Percentiles rank a stretch among this genome's conserved stretches.
These are phyloP conservation scores for Fragilaria crotonensis DNA, from an alignment of 108 stramenopile species.

Conservation along the genomic window DNA sequence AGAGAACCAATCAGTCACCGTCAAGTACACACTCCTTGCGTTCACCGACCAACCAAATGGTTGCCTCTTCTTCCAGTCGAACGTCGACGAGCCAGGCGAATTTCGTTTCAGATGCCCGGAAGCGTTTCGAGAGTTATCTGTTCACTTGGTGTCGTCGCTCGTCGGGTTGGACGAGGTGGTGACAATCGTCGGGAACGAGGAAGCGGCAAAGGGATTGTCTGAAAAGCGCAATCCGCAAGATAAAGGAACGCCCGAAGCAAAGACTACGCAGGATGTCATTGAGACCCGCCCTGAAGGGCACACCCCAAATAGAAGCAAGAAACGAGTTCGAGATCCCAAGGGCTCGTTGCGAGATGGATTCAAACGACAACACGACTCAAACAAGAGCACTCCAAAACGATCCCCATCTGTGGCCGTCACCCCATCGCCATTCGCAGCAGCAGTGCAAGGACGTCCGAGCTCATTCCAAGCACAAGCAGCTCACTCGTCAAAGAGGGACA, in stretches of 20 bases:
- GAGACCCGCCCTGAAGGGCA: background rate
- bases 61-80: slow-evolving; percentile 39
- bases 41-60: slow-evolving; percentile 65
- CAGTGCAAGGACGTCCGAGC: no score
- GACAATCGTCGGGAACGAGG: background rate
- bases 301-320: slow-evolving; percentile 1
- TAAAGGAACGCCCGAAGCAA: background rate
- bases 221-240: background rate
- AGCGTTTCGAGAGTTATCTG: slow-evolving; percentile 43
- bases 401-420: background rate
- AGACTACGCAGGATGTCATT: background rate
- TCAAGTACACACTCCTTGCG: slow-evolving; percentile 55
- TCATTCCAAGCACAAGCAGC: background rate
- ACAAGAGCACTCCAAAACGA: background rate
- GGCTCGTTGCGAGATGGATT: no score
- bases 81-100: slow-evolving; percentile 32
- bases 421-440: background rate
- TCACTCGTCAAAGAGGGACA: no score
- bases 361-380: background rate
- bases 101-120: slow-evolving; percentile 36
- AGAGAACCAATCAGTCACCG: slow-evolving; percentile 1
- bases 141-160: slow-evolving; percentile 53
- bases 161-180: slow-evolving; percentile 60
- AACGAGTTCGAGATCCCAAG: no score
- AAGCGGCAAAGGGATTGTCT: background rate